phyloP scores from a whole-genome alignment of 1,284 basidiomycete species.

The Rhodotorula sp. region DNA sequence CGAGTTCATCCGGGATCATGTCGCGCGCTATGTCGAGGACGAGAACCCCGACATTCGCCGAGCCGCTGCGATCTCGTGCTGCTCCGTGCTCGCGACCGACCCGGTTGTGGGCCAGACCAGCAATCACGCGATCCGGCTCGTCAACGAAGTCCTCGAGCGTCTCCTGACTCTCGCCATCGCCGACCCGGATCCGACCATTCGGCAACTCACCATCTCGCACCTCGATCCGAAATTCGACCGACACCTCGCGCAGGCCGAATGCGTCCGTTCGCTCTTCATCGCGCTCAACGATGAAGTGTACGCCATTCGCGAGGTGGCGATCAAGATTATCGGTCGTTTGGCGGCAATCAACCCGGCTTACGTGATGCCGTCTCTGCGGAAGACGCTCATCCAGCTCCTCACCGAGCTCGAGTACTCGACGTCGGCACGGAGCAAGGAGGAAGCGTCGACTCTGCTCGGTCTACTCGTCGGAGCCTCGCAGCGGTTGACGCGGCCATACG shows the following conservation, averaged over 20 bases:
- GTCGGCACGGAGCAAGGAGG: conserved; percentile 78
- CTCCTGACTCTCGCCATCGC: conserved; percentile 95
- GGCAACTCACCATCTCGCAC: conserved; percentile 82
- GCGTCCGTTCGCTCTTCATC: conserved; percentile 94
- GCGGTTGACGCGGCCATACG: conserved; percentile 93
- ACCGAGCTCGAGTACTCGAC: conserved; percentile 98
- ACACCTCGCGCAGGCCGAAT: conserved; percentile 97
- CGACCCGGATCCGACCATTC: conserved; percentile 84
- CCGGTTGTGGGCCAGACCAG: conserved; percentile 96
- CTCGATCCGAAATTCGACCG: conserved; percentile 95
- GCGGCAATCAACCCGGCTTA: conserved; percentile 97
- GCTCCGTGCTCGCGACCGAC: conserved; percentile 86
- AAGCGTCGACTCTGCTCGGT: conserved; percentile 83
- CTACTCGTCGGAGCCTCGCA: conserved; percentile 87
- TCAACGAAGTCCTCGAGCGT: conserved; percentile 97
- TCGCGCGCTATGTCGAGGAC: conserved; percentile 90
- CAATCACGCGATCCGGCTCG: conserved; percentile 94
- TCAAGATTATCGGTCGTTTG: conserved; percentile 87
- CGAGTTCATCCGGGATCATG: conserved; percentile 92
- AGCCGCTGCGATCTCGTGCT: conserved; percentile 90
- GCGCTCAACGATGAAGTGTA: conserved; percentile 97
- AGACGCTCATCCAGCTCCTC: conserved; percentile 92
- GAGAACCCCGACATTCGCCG: conserved; percentile 85
- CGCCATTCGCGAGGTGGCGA: conserved; percentile 86
- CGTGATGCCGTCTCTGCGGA: conserved; percentile 96